These are phyloP conservation scores for Erodium chrysanthum DNA, from an alignment of 441 rosid genomes.

Conservation along the genomic window DNA sequence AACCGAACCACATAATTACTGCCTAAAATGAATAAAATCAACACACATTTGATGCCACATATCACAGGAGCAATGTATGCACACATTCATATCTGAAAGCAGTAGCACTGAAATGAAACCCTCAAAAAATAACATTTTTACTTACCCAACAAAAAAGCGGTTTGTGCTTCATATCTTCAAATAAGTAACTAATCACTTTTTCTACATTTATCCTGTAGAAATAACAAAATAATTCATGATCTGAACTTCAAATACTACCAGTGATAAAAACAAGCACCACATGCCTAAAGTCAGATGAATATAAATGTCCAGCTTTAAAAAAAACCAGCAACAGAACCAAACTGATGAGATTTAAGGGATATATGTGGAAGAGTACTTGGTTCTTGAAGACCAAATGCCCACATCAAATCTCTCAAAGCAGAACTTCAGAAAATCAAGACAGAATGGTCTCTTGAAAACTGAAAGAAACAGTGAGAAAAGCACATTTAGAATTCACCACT, in stretches of 20 bases:
- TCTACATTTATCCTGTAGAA: constrained; percentile 49
- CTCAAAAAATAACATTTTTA: neutral
- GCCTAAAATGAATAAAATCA: neutral
- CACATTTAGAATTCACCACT: constrained; percentile 6
- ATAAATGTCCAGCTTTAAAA: neutral
- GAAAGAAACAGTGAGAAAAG: constrained; percentile 16
- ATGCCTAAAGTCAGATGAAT: constrained; percentile 4
- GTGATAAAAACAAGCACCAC: neutral
- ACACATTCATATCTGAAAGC: neutral
- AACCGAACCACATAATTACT: neutral
- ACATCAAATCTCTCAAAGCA: constrained; percentile 81
- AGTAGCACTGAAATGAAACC: neutral
- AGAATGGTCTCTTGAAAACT: constrained; percentile 71
- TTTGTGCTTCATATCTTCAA: constrained; percentile 62
- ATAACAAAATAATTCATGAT: constrained; percentile 1
- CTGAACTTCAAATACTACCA: neutral
- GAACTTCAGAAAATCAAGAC: constrained; percentile 54
- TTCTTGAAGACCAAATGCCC: constrained; percentile 80
- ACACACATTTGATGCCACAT: neutral
- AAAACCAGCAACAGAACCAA: neutral
- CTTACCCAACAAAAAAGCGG: constrained; percentile 82
- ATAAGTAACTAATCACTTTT: constrained; percentile 41
- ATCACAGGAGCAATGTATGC: neutral
- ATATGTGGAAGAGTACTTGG: constrained; percentile 24
- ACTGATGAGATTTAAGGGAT: neutral